A percentile compares a stretch with the other conserved stretches of the same genome.
These are phyloP conservation scores for Metarhizium humberi DNA, from an alignment of 2,329 filamentous ascomycete species.

Conservation along the genomic window DNA sequence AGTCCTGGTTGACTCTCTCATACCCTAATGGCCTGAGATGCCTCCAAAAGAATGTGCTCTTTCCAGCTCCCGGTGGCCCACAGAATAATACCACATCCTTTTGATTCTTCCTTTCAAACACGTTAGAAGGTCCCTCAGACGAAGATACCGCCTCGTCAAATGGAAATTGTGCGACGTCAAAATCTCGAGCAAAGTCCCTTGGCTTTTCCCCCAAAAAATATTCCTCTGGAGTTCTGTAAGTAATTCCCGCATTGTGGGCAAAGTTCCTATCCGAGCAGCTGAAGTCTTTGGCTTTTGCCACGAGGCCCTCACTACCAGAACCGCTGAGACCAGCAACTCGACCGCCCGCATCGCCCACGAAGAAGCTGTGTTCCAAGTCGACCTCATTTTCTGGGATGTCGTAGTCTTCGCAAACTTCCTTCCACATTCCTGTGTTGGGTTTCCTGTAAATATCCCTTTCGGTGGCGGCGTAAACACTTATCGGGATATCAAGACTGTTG, in stretches of 20 bases:
- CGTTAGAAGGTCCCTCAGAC: constrained; percentile 18
- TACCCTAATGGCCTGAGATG: constrained; percentile 71
- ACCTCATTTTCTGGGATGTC: constrained; percentile 47
- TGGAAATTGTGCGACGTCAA: constrained; percentile 57
- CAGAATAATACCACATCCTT: constrained; percentile 77
- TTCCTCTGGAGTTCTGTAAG: constrained; percentile 82
- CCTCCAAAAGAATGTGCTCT: constrained; percentile 83
- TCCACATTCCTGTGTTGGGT: constrained; percentile 85
- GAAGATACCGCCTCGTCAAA: constrained; percentile 20
- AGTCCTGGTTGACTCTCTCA: constrained; percentile 82
- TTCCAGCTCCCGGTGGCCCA: constrained; percentile 82
- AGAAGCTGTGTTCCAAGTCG: constrained; percentile 66
- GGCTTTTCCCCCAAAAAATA: constrained; percentile 67
- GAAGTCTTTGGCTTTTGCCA: constrained; percentile 42
- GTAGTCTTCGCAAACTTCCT: constrained; percentile 48
- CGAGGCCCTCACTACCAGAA: constrained; percentile 11
- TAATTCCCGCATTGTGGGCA: constrained; percentile 72
- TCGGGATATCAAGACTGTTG: constrained; percentile 62
- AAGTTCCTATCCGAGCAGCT: constrained; percentile 68
- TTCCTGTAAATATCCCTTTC: constrained; percentile 76
- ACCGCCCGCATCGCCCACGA: constrained; percentile 80
- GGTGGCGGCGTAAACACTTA: constrained; percentile 79
- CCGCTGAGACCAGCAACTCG: constrained; percentile 33
- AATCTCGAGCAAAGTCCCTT: constrained; percentile 56
- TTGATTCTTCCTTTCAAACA: constrained; percentile 52